Conservation (phyloP, 805 yeast genomes). For the Candida orba region DNA sequence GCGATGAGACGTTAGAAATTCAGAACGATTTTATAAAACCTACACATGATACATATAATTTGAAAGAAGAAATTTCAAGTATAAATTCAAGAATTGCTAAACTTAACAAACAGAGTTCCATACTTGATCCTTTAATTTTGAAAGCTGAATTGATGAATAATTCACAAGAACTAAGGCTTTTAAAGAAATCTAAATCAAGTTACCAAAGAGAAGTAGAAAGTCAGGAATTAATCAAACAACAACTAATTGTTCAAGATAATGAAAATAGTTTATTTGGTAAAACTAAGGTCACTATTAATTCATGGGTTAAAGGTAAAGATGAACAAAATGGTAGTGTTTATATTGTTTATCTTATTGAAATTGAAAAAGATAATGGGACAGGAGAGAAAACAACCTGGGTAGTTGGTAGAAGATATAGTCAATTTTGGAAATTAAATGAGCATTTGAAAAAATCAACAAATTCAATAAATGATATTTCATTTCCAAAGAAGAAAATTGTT, state of each 20-base stretch:
- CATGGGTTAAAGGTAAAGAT: slow-evolving; percentile 44
- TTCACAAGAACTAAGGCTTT: slow-evolving; percentile 55
- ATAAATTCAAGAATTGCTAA: slow-evolving; percentile 50
- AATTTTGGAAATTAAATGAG: slow-evolving; percentile 66
- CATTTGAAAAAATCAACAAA: slow-evolving; percentile 46
- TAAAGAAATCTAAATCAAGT: slow-evolving; percentile 60
- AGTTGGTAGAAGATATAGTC: slow-evolving; percentile 83
- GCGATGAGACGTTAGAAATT: slow-evolving; percentile 21
- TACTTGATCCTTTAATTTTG: slow-evolving; percentile 58
- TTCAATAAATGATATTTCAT: slow-evolving; percentile 43
- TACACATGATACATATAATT: slow-evolving; percentile 61
- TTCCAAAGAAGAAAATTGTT: slow-evolving; percentile 53
- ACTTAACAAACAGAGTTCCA: slow-evolving; percentile 51
- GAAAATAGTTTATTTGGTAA: slow-evolving; percentile 71
- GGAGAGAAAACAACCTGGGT: slow-evolving; percentile 65
- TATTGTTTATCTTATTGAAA: slow-evolving; percentile 69
- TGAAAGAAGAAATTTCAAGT: slow-evolving; percentile 60
- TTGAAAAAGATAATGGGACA: slow-evolving; percentile 41
- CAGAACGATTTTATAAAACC: slow-evolving; percentile 40
- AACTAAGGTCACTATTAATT: slow-evolving; percentile 42
- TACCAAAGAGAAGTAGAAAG: slow-evolving; percentile 65
- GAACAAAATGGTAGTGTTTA: slow-evolving; percentile 43
- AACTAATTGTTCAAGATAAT: slow-evolving; percentile 73
- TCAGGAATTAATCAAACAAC: slow-evolving; percentile 72
- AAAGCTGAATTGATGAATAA: slow-evolving; percentile 87